Base-by-base conservation (phyloP, 495 filamentous ascomycete species). In the Aspergillus egyptiacus region DNA sequence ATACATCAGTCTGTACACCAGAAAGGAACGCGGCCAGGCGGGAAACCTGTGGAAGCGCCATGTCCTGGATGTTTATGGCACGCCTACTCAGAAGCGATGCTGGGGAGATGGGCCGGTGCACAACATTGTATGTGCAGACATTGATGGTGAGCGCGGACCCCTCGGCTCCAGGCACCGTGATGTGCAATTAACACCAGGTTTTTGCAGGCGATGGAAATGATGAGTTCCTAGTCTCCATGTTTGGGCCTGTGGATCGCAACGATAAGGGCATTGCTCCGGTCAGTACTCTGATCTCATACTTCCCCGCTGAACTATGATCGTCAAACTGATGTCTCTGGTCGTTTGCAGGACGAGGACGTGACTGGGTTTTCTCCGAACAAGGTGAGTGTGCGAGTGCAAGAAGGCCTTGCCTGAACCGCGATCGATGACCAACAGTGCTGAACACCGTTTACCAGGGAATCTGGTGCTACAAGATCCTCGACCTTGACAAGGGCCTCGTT, bases 211-310 rank as follows among this genome's bases (percentile, higher is more conserved):
- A 45, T 32, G 41, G 41, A 6, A 19, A 45, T 19, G 41, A 45
- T 18, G 41, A 45, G 25, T 30, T 45, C 25, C 17, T 45, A 18
- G 41, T 45, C 7, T 45, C 27, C 5, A 28, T 45, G 41, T 45
- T 45, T 18, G 41, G 41, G 19, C 41, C 41, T n/a, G 8, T 45
- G 24, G 25, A 45, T 45, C 41, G 41, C 24, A 18, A 32, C 19
- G 10, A n/a, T 7, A 11, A 32, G 2, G 41, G 41, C 25, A 18
- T 31, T 19, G 11, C 34, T 37, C 34, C 34, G 9, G 34, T 37
- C 8, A 19, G 34, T 20, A 19, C 5, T n/a, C 31, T 33, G 11
- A 9, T 33, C 3, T 14, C 11, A 3, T 14, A 4, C 3, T 14
- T 33, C 5, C 11, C 15, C 11, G 4, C 31, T 33, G 5, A 14